Conservation (phyloP, 805 yeast genomes). For the Saccharomycopsis fodiens region DNA sequence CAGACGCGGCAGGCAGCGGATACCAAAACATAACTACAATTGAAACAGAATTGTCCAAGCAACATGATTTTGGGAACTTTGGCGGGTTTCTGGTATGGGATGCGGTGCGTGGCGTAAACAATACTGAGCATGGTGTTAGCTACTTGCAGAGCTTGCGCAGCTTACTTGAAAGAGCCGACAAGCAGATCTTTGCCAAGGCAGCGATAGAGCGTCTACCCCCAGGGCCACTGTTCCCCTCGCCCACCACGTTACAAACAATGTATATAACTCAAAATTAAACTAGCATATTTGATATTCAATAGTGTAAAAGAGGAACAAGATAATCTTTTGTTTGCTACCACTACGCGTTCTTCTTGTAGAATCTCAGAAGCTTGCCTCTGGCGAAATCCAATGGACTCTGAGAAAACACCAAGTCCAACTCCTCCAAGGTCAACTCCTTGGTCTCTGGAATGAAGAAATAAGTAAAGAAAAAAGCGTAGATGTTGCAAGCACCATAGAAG, state of each 20-base stretch:
- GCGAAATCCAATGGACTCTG: conserved; percentile 21
- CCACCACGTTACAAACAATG: neutral
- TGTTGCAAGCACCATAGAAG: conserved; percentile 46
- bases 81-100: conserved; percentile 20
- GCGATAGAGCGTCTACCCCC: too few species aligned
- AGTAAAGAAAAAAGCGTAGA: conserved; percentile 40
- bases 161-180: neutral
- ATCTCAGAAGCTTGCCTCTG: conserved; percentile 10
- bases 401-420: conserved; percentile 62
- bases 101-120: conserved; percentile 25
- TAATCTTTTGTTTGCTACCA: too few species aligned
- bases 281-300: too few species aligned
- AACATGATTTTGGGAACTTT: conserved; percentile 5
- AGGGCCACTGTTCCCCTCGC: too few species aligned
- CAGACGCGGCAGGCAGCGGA: conserved; percentile 36
- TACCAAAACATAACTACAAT: conserved; percentile 36
- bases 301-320: too few species aligned
- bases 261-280: neutral
- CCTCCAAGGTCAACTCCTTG: conserved; percentile 64
- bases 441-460: conserved; percentile 51
- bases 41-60: conserved; percentile 21
- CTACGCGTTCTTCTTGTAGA: neutral
- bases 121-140: neutral
- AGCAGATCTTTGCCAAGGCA: neutral
- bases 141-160: neutral